These are phyloP conservation scores for Eutrema japonicum DNA, from an alignment of 345 rosid species.

Conservation along the genomic window DNA sequence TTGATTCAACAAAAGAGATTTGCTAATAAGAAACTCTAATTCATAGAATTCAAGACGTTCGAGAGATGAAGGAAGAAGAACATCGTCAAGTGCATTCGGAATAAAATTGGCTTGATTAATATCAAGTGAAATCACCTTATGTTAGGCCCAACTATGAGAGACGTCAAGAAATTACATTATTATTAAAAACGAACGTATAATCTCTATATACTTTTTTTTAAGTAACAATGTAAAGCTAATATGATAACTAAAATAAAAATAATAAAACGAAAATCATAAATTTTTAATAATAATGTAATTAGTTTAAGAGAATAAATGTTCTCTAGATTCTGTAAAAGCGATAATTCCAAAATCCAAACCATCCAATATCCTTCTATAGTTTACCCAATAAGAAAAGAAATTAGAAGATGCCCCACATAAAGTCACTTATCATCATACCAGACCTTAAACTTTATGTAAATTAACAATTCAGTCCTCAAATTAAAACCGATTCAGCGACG, in stretches of 20 bases:
- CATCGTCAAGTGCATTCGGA: no score
- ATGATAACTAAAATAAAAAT: neutral
- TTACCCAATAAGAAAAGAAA: neutral
- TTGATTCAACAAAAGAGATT: no score
- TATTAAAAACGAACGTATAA: no score
- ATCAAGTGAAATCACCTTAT: no score
- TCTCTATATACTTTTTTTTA: no score
- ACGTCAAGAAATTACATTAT: no score
- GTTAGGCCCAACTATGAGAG: no score
- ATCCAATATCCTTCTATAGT: neutral
- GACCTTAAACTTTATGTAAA: slow-evolving; percentile 1
- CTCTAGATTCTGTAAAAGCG: neutral
- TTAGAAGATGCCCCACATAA: slow-evolving; percentile 6
- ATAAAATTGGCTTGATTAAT: no score
- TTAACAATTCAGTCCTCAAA: neutral
- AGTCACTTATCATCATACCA: neutral
- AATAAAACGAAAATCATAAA: neutral
- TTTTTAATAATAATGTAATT: neutral
- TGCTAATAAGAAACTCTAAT: no score
- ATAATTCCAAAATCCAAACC: neutral
- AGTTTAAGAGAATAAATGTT: neutral
- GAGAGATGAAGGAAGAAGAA: no score
- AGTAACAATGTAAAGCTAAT: no score
- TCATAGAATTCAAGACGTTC: no score
- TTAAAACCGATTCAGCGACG: slow-evolving; percentile 22